These are phyloP conservation scores for Cladosporium sp. DNA, from an alignment of 2,329 filamentous ascomycete species.

Conservation along the genomic window DNA sequence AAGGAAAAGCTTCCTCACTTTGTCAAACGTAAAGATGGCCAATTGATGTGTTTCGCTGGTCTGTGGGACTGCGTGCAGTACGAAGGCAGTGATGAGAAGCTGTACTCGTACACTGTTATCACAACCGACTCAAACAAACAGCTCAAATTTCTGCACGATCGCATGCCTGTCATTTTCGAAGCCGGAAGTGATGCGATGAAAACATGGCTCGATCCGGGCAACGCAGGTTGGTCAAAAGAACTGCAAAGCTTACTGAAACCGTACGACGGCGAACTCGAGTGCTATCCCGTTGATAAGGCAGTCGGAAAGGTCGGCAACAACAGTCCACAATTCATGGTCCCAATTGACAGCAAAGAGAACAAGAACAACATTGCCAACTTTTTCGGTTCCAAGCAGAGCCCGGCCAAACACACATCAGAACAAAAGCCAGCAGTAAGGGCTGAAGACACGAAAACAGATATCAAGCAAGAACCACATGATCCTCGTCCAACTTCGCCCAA, in stretches of 20 bases:
- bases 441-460: not conserved
- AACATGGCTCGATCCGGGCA: constrained; percentile 75
- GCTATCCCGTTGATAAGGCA: constrained; percentile 82
- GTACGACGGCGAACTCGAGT: constrained; percentile 74
- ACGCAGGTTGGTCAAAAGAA: constrained; percentile 72
- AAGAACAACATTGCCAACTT: constrained; percentile 94
- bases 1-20: constrained; percentile 86
- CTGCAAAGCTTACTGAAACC: constrained; percentile 79
- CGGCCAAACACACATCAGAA: not conserved
- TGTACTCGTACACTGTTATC: constrained; percentile 91
- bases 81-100: constrained; percentile 68
- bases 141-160: constrained; percentile 82
- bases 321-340: constrained; percentile 78
- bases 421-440: not conserved
- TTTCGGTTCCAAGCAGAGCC: constrained; percentile 56
- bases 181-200: constrained; percentile 68
- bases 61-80: constrained; percentile 87
- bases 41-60: constrained; percentile 85
- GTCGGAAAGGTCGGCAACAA: constrained; percentile 95
- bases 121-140: constrained; percentile 84
- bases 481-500: constrained; percentile 28
- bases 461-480: constrained; percentile 13
- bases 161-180: constrained; percentile 93
- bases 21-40: constrained; percentile 76
- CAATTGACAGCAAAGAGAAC: constrained; percentile 80